Evolutionary conservation across 352 stramenopile genomes (phyloP), one percentile per base, ranked within the genome.

Genomic region (Globisporangium cederbergense): DNA sequence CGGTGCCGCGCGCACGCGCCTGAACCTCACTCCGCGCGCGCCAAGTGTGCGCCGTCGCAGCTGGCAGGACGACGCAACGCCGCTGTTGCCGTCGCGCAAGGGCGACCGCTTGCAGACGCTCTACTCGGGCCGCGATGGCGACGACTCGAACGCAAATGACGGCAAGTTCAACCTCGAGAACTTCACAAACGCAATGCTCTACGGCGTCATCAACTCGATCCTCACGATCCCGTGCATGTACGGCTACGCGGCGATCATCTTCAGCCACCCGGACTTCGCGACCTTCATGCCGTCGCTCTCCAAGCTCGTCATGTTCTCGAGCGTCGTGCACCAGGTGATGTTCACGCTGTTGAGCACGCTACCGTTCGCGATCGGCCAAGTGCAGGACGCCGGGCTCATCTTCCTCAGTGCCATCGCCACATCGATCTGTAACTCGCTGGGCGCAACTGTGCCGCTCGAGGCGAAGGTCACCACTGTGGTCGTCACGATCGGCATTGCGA

Each of bases 381-480:
- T 99, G 1, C 97, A 99, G 74, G 97, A 99, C 71, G 96, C 97
- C 4, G 97, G 97, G 0, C 85, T 99, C 2, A 99, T 99, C 68
- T 99, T 99, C 76, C 78, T 99, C 20, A 95, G 78, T 52, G 82
- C 84, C 54, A 99, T 99, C 60, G 94, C 97, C 0, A 88, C 74
- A 73, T 98, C 83, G 72, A 92, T 93, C 55, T 97, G 71, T 77
- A 88, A 71, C 46, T 83, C 67, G 75, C 70, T 98, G 18, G 77
- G 91, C 22, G 78, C 85, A 14, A 60, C 86, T 4, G 79, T 80
- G 0, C 50, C 79, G n/a, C 47, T 89, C 6, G 81, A 91, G 46
- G 79, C 84, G 54, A 93, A 93, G 58, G 83, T 99, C 16, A 91
- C 97, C 6, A 99, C 97, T 0, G 86, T 90, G 5, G 95, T 98